Conservation (phyloP, 768 basidiomycete genomes). For the Auricularia sp. region DNA sequence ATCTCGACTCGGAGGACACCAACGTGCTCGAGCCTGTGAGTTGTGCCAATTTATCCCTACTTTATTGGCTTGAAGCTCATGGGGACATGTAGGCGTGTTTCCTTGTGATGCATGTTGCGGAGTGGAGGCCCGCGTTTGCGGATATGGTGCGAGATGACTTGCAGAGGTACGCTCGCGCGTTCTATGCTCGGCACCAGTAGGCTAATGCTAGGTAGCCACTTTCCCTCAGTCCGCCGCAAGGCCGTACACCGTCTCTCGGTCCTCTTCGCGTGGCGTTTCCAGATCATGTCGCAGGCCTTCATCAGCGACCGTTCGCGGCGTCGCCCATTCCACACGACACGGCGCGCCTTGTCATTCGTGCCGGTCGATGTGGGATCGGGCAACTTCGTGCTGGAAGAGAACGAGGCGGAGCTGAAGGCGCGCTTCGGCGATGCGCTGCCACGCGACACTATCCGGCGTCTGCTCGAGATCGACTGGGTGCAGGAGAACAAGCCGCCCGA, state of each 20-base stretch:
- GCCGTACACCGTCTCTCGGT: slow-evolving; percentile 47
- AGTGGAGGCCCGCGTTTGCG: slow-evolving; percentile 42
- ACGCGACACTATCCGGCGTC: slow-evolving; percentile 49
- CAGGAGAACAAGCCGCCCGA: slow-evolving; percentile 48
- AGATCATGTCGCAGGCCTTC: slow-evolving; percentile 52
- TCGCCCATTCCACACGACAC: slow-evolving; percentile 57
- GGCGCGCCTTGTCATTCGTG: slow-evolving; percentile 63
- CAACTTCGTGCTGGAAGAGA: slow-evolving; percentile 46
- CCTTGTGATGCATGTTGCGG: slow-evolving; percentile 63
- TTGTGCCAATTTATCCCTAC: slow-evolving; percentile 24
- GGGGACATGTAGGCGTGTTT: slow-evolving; percentile 37
- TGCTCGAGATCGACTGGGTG: slow-evolving; percentile 69
- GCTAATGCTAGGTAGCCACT: slow-evolving; percentile 28
- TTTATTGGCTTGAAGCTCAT: slow-evolving; percentile 4
- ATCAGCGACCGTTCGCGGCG: slow-evolving; percentile 51
- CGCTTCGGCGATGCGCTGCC: slow-evolving; percentile 41
- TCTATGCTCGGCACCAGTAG: background rate
- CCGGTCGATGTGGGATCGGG: slow-evolving; percentile 66
- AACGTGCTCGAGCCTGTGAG: slow-evolving; percentile 43
- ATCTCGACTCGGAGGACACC: slow-evolving; percentile 30
- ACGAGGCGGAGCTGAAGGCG: slow-evolving; percentile 38
- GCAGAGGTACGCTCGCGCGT: slow-evolving; percentile 33
- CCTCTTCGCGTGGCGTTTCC: slow-evolving; percentile 59
- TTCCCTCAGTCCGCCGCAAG: slow-evolving; percentile 36
- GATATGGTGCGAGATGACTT: slow-evolving; percentile 45